phyloP scores from a whole-genome alignment of 257 asterid species.

The Vinca minor region DNA sequence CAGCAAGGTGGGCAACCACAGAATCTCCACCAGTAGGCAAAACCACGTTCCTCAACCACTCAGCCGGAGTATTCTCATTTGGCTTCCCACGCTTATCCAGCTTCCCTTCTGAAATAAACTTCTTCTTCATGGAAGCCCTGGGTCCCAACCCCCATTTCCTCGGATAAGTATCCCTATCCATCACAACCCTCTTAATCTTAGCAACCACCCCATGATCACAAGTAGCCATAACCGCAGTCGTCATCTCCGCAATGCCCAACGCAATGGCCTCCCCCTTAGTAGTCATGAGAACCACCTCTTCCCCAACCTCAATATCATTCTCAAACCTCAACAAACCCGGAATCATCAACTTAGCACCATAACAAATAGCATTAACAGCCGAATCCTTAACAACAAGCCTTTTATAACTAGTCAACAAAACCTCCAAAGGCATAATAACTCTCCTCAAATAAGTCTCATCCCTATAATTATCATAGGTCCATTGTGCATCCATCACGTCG shows the following conservation, averaged over 20 bases:
- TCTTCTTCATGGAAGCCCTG: constrained; percentile 82
- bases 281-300: constrained; percentile 83
- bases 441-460: constrained; percentile 89
- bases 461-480: constrained; percentile 71
- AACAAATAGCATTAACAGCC: constrained; percentile 86
- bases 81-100: constrained; percentile 84
- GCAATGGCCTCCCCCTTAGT: constrained; percentile 95
- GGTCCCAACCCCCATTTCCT: constrained; percentile 99
- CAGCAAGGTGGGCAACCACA: constrained; percentile 61
- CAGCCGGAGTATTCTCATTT: constrained; percentile 56
- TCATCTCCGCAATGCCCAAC: constrained; percentile 88
- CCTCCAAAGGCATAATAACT: constrained; percentile 88
- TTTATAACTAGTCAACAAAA: constrained; percentile 73
- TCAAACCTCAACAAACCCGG: constrained; percentile 91
- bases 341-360: constrained; percentile 90
- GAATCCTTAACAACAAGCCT: constrained; percentile 92
- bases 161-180: constrained; percentile 97
- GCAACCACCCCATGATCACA: constrained; percentile 97
- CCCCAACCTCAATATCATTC: constrained; percentile 77
- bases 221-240: constrained; percentile 88
- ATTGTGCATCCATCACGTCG: constrained; percentile 89
- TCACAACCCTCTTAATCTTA: constrained; percentile 92
- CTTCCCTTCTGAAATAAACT: constrained; percentile 81
- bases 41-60: constrained; percentile 76
- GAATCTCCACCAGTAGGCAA: constrained; percentile 76